Evolutionary conservation across 306 rosid species (phyloP), one percentile per base, ranked within the genome.

Genomic region (Gynostemma pentaphyllum): DNA sequence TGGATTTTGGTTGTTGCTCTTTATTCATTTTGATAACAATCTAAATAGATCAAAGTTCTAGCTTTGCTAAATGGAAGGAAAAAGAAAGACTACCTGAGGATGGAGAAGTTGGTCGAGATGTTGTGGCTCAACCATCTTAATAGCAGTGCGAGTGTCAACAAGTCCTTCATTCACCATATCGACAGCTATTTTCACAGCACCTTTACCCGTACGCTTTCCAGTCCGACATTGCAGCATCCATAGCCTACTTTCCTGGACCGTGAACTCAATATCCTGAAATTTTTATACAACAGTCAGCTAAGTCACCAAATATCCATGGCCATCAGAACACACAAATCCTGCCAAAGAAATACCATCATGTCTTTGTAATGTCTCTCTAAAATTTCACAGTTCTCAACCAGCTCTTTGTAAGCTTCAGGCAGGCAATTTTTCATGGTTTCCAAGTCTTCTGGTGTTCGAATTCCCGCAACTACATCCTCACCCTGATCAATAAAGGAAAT

Each of bases 381-480:
- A 78, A 92, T 82, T 78, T 82, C 80, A 68, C 99, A 92, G 64
- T 92, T 92, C 79, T 92, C 86, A 65, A 64, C 88, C 37, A 92
- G 95, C 75, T 92, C 99, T 76, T 76, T 71, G 79, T 88, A 88
- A 45, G 99, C 99, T 71, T 82, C 94, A 45, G 97, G 94, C 95
- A 92, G 82, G 80, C 87, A 82, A 66, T 47, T 62, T 73, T 84
- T 82, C 99, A 92, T 92, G 59, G 82, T 73, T 63, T 79, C 83
- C 69, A 92, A 56, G 70, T 86, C 96, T 67, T 88, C 84, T 14
- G 99, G 99, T 45, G 99, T 92, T 79, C 99, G 80, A 64, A 92
- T 88, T 57, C 99, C 99, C 0, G 99, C 96, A 78, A 92, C 99
- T 10, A 92, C 99, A 71, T 92, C 99, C 72, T 92, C 99, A 71